These are phyloP conservation scores for Brassica rapa DNA, from an alignment of 345 rosid species.

Conservation along the genomic window DNA sequence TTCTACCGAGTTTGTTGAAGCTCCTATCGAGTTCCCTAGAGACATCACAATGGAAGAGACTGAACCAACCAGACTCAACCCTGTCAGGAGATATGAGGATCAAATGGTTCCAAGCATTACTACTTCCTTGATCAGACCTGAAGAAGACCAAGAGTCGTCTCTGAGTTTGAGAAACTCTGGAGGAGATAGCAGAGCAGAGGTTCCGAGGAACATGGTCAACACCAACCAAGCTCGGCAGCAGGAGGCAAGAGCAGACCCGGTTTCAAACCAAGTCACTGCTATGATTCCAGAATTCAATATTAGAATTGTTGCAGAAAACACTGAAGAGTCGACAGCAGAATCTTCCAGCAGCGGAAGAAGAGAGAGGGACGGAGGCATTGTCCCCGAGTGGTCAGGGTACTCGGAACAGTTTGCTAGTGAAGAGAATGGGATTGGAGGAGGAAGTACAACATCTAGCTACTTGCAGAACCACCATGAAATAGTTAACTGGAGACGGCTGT, in stretches of 20 bases:
- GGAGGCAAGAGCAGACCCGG: constrained; percentile 52
- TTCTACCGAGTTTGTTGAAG: constrained; percentile 64
- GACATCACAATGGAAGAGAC: constrained; percentile 57
- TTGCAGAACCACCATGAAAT: constrained; percentile 87
- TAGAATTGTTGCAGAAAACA: constrained; percentile 47
- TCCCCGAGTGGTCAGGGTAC: constrained; percentile 93
- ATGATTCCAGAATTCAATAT: constrained; percentile 48
- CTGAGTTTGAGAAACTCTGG: constrained; percentile 50
- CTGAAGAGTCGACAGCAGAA: constrained; percentile 90
- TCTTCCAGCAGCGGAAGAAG: constrained; percentile 79
- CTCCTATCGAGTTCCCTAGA: constrained; percentile 68
- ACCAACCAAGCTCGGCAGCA: constrained; percentile 45
- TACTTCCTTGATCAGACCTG: constrained; percentile 66
- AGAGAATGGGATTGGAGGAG: constrained; percentile 75
- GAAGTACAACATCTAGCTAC: constrained; percentile 63
- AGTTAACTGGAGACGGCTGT: constrained; percentile 79
- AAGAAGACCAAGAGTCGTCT: constrained; percentile 77
- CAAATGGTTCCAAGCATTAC: constrained; percentile 99
- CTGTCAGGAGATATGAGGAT: constrained; percentile 68
- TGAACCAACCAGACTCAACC: constrained; percentile 68
- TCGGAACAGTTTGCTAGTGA: constrained; percentile 78
- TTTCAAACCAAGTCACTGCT: constrained; percentile 47
- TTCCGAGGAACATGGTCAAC: constrained; percentile 64
- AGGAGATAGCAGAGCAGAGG: constrained; percentile 82
- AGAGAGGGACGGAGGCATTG: constrained; percentile 89